Conservation (phyloP, 73 alveolate genomes). For the Paraurostyla sp. region DNA sequence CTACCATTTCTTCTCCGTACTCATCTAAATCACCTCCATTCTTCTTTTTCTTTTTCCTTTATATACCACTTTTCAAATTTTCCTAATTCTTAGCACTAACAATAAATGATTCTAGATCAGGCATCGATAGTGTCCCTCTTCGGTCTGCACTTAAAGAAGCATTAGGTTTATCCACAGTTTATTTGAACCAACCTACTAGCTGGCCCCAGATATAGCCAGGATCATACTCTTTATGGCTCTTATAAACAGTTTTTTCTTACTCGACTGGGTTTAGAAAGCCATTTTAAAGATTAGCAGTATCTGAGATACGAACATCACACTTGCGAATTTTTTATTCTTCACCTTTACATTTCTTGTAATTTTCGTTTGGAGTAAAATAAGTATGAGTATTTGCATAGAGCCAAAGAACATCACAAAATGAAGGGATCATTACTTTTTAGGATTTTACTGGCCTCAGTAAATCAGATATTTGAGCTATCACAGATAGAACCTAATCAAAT, state of each 20-base stretch:
- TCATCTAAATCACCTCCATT: slow-evolving; percentile 38
- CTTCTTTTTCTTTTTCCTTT: slow-evolving; percentile 60
- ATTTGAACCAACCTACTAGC: slow-evolving; percentile 89
- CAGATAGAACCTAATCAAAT: background rate
- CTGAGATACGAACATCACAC: slow-evolving; percentile 72
- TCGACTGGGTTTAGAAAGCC: slow-evolving; percentile 18
- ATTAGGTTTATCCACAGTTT: slow-evolving; percentile 91
- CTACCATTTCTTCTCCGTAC: background rate
- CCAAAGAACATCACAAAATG: slow-evolving; percentile 73
- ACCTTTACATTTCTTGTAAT: slow-evolving; percentile 62
- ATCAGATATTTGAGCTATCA: slow-evolving; percentile 32
- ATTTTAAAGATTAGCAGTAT: background rate
- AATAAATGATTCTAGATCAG: slow-evolving; percentile 85
- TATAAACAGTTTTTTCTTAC: slow-evolving; percentile 70
- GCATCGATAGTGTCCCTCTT: slow-evolving; percentile 92
- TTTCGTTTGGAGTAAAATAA: slow-evolving; percentile 72
- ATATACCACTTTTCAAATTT: slow-evolving; percentile 29
- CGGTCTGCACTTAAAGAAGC: slow-evolving; percentile 85
- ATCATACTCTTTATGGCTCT: slow-evolving; percentile 90
- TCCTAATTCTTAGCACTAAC: slow-evolving; percentile 58
- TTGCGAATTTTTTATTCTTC: slow-evolving; percentile 65
- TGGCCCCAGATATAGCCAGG: slow-evolving; percentile 90
- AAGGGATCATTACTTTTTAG: slow-evolving; percentile 39
- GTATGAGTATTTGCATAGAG: slow-evolving; percentile 68
- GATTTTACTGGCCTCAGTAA: slow-evolving; percentile 41